Evolutionary conservation across 2,329 filamentous ascomycete species (phyloP).

Genomic region (Metarhizium robertsii): DNA sequence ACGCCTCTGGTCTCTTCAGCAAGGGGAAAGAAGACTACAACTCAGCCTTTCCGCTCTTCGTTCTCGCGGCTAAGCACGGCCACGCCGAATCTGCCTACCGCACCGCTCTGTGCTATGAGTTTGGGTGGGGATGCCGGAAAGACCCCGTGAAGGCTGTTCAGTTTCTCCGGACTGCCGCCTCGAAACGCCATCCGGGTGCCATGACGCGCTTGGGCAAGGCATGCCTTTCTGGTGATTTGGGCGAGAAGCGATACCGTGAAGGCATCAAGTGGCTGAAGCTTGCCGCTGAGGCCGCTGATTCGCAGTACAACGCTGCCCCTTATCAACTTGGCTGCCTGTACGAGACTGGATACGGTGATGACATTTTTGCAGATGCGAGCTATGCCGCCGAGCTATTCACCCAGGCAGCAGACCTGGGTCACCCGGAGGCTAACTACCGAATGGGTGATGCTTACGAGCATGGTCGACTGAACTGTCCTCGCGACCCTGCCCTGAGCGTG

Average conservation of each 20-base stretch:
- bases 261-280: slow-evolving; percentile 95
- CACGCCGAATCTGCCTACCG: slow-evolving; percentile 95
- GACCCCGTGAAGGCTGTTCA: slow-evolving; percentile 88
- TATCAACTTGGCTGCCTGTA: slow-evolving; percentile 86
- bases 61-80: slow-evolving; percentile 90
- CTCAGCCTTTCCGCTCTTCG: slow-evolving; percentile 83
- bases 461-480: slow-evolving; percentile 75
- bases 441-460: slow-evolving; percentile 98
- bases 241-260: slow-evolving; percentile 77
- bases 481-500: slow-evolving; percentile 85
- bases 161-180: slow-evolving; percentile 81
- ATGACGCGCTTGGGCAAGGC: slow-evolving; percentile 89
- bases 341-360: slow-evolving; percentile 86
- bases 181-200: slow-evolving; percentile 90
- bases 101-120: slow-evolving; percentile 91
- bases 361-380: slow-evolving; percentile 81
- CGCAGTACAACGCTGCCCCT: slow-evolving; percentile 85
- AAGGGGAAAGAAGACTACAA: slow-evolving; percentile 91
- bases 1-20: slow-evolving; percentile 87
- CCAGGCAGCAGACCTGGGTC: slow-evolving; percentile 83
- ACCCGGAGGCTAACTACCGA: slow-evolving; percentile 75
- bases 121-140: slow-evolving; percentile 90
- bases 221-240: slow-evolving; percentile 82
- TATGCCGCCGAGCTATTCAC: slow-evolving; percentile 94
- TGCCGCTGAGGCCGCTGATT: slow-evolving; percentile 78